Base-by-base conservation (phyloP, 768 basidiomycete species). In the Cubamyces lactineus region DNA sequence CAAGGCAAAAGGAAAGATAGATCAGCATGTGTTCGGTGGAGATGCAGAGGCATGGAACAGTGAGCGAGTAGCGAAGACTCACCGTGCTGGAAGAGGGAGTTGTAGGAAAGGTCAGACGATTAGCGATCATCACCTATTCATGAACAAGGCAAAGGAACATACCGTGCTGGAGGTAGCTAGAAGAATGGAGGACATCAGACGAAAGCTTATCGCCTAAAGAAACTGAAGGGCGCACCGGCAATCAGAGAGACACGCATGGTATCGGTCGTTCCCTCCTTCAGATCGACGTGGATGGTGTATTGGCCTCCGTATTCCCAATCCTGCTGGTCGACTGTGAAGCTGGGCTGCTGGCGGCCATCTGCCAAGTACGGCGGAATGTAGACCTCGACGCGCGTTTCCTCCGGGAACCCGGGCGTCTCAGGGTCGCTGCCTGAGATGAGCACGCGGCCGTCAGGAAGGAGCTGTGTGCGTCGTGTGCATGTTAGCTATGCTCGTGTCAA, bases 361-460 rank as follows among this genome's bases (percentile, higher is more conserved):
- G 76, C 85, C 62, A 93, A 82, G 74, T 96, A 98, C 16, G 91
- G 92, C 6, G 96, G 96, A 67, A 91, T 83, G 76, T 96, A 97
- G 26, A 88, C 86, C 71, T 89, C 81, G 65, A 82, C 82, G 13
- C 93, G 83, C 74, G 92, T 88, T 70, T 96, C 92, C 65, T 94
- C 86, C 0, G 87, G 85, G 68, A 85, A 89, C 39, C 77, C 79
- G 57, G 64, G 55, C 16, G 85, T 86, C 70, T 88, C 76, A 7
- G 87, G 89, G 66, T 89, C 91, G 11, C 88, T 91, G 0, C 91
- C 91, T 9, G 91, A 89, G 41, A 93, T 79, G 48, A 92, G 75
- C 30, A 92, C 82, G 5, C 88, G 85, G 5, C 86, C 91, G 64
- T 91, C 91, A 0, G 86, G 86, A 21, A 92, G 81, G 12, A 92